These are phyloP conservation scores for Neurospora terricola DNA, from an alignment of 495 filamentous ascomycete species.

Conservation along the genomic window DNA sequence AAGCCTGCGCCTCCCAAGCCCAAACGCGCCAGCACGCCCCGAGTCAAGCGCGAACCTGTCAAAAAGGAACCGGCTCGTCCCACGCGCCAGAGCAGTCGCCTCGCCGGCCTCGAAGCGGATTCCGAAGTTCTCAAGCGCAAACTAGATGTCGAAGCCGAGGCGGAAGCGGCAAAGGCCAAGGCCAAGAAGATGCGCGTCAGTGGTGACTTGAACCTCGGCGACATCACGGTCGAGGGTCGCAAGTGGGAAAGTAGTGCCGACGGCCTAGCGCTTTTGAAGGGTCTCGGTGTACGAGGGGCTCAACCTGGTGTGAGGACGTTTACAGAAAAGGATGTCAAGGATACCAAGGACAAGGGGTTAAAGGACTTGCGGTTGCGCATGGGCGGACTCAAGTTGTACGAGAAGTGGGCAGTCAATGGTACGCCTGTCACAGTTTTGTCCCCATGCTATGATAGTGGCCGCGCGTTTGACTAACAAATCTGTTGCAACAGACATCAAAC, in stretches of 20 bases:
- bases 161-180: constrained; percentile 47
- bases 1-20: constrained; percentile 19
- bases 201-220: constrained; percentile 61
- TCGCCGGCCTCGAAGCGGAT: constrained; percentile 43
- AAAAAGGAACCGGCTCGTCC: constrained; percentile 19
- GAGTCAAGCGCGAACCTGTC: constrained; percentile 20
- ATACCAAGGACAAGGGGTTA: constrained; percentile 67
- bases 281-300: constrained; percentile 48
- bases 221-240: constrained; percentile 71
- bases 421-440: too few species aligned
- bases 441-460: not conserved
- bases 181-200: constrained; percentile 64
- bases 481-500: constrained; percentile 66
- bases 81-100: constrained; percentile 42
- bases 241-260: constrained; percentile 39
- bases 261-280: constrained; percentile 32
- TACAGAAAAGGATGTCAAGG: constrained; percentile 64
- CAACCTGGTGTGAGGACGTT: constrained; percentile 76
- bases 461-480: not conserved
- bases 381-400: constrained; percentile 70
- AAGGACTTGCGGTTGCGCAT: constrained; percentile 71
- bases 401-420: constrained; percentile 71
- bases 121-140: constrained; percentile 72
- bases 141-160: constrained; percentile 60
- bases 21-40: constrained; percentile 13